Base-by-base conservation (phyloP, 2,329 filamentous ascomycete genomes). In the Colletotrichum orchidophilum region DNA sequence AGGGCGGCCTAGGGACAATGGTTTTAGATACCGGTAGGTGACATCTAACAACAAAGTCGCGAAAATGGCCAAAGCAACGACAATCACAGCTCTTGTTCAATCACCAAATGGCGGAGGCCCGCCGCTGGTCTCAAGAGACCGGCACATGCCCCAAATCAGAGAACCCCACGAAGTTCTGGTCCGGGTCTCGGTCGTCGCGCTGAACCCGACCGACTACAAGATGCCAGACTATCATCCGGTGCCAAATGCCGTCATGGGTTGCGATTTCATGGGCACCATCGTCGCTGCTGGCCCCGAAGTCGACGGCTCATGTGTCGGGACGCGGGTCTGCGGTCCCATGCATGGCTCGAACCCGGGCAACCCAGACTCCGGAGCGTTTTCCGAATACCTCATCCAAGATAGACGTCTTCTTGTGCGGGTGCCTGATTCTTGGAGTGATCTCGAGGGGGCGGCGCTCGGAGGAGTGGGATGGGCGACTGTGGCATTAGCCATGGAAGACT, bases 401-500 rank as follows among this genome's bases (percentile, higher is more conserved):
- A 31, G 21, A 7, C 55, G 55, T 57, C 66, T 70, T 5, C 33
- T 76, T 1, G 24, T 78, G 0, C 31, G 59, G 13, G 64, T 79
- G 1, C 77, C 77, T 2, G 68, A 74, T 7, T 6, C 7, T 1
- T 74, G 70, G 75, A 74, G 27, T 29, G 74, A 76, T 21, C 26
- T 75, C 1, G 39, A 77, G 9, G 77, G 61, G 0, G 76, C 77
- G 3, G 75, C 76, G 0, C 55, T 78, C 3, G 77, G 77, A 11
- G 74, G 66, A 3, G 67, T 76, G 3, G 75, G 76, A n/a, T 77
- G 75, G 76, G 54, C 42, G 1, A 79, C 78, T 0, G 72, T 71
- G 7, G 71, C 42, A 6, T 33, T 66, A 3, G 63, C 55, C 12
- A 42, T 66, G 9, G 21, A 24, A 4, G 63, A 66, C 46, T 21